A percentile compares a stretch with the other conserved stretches of the same genome.
Evolutionary conservation across 495 filamentous ascomycete species (phyloP).

Genomic region (Lasiosphaeriaceae sp.): DNA sequence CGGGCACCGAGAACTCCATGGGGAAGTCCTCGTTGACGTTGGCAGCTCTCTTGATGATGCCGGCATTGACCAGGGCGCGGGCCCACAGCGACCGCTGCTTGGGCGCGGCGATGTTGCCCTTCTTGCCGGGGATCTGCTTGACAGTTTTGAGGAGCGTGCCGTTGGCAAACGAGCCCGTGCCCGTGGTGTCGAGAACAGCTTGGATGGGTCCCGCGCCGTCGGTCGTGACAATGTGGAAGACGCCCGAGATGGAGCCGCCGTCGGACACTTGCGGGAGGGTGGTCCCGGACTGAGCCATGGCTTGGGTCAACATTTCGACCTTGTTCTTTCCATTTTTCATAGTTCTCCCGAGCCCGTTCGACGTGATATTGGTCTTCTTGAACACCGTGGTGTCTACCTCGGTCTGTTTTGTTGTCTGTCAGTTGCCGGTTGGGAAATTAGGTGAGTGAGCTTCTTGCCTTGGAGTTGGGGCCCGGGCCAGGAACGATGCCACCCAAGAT

Average conservation of each 20-base stretch:
- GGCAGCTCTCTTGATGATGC: constrained; percentile 27
- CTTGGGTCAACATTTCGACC: constrained; percentile 15
- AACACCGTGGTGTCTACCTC: constrained; percentile 28
- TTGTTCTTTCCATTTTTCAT: constrained; percentile 18
- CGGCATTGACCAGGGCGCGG: constrained; percentile 21
- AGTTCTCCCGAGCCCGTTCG: constrained; percentile 23
- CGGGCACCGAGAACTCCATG: constrained; percentile 30
- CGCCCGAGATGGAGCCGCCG: constrained; percentile 31
- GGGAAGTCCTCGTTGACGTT: constrained; percentile 35
- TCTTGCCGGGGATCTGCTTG: constrained; percentile 23
- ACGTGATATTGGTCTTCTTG: constrained; percentile 12
- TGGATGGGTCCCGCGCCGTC: constrained; percentile 37
- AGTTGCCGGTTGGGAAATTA: not conserved
- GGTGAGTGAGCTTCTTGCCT: not conserved
- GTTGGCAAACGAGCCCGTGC: constrained; percentile 27
- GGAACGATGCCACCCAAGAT: constrained; percentile 25
- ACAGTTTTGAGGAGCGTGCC: constrained; percentile 18
- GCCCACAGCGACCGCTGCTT: constrained; percentile 16
- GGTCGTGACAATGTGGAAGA: constrained; percentile 36
- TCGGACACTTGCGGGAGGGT: constrained; percentile 34
- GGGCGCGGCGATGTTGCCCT: constrained; percentile 24
- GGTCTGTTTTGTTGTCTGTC: constrained; percentile 1
- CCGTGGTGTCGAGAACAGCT: constrained; percentile 35
- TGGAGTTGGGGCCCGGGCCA: constrained; percentile 14
- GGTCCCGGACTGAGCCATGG: constrained; percentile 31